phyloP scores from a whole-genome alignment of 1,284 basidiomycete genomes.

The Ceratobasidium papillatum region DNA sequence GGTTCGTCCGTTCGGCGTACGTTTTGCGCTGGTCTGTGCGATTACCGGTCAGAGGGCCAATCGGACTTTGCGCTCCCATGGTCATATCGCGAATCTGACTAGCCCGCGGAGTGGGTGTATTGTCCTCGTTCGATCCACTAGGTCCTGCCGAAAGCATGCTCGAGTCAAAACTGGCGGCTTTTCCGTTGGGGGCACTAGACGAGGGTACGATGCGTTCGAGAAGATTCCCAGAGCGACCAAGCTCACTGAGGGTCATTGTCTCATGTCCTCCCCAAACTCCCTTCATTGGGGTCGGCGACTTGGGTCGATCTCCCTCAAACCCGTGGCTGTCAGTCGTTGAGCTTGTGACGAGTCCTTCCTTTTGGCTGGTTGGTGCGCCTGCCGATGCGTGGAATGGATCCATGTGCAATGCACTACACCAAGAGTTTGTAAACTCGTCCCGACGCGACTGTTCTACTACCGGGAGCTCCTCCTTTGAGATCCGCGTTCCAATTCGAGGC shows the following conservation, averaged over 20 bases:
- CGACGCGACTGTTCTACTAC: not conserved
- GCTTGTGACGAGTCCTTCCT: not conserved
- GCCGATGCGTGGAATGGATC: conserved; percentile 21
- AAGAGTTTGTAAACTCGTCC: conserved; percentile 21
- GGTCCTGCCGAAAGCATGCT: not conserved
- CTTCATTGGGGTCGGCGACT: conserved; percentile 17
- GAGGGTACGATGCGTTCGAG: not conserved
- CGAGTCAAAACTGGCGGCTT: not conserved
- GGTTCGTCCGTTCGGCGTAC: conserved; percentile 9
- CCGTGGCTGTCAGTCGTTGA: not conserved
- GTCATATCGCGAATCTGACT: not conserved
- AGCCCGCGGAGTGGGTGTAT: not conserved
- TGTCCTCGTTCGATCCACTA: not conserved
- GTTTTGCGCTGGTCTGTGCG: not conserved
- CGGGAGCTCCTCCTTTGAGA: not conserved
- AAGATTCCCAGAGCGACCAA: not conserved
- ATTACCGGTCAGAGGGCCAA: not conserved
- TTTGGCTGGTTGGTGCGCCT: not conserved
- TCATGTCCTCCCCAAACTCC: not conserved
- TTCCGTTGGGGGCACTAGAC: no score
- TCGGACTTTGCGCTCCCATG: not conserved
- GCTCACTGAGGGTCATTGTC: conserved; percentile 31
- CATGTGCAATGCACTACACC: conserved; percentile 19
- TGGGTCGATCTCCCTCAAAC: not conserved
- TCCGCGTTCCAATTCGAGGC: not conserved